Percentiles rank a stretch among this genome's conserved stretches.
Conservation (phyloP, 139 green algal species). For the Tetraselmis chui region DNA sequence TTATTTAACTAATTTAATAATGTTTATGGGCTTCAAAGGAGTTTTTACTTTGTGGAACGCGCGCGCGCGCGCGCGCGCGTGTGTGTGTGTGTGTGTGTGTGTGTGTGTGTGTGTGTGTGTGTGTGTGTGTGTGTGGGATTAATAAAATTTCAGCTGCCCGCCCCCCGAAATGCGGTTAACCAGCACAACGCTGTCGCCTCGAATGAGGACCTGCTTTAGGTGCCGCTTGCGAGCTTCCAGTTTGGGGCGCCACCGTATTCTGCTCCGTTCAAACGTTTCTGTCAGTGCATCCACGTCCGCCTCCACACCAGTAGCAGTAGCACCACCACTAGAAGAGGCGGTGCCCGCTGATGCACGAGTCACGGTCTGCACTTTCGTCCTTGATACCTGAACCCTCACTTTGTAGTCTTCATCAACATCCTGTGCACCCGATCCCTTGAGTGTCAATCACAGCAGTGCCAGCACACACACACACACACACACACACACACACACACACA, state of each 20-base stretch:
- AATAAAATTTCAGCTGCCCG: no score
- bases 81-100: no score
- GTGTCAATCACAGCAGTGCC: no score
- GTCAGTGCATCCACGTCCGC: not conserved
- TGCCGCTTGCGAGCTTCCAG: slow-evolving; percentile 49
- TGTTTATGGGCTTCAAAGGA: no score
- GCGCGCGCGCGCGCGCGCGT: no score
- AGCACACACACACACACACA: slow-evolving; percentile 12
- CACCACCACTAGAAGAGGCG: no score
- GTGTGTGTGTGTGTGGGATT: no score
- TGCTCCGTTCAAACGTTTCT: not conserved
- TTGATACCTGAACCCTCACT: slow-evolving; percentile 37
- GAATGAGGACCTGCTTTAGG: slow-evolving; percentile 57
- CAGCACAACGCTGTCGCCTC: slow-evolving; percentile 55
- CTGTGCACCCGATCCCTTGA: slow-evolving; percentile 55
- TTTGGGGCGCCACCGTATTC: slow-evolving; percentile 26
- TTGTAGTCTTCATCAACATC: slow-evolving; percentile 68
- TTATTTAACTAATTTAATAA: no score
- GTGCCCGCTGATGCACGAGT: not conserved
- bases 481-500: slow-evolving; percentile 2
- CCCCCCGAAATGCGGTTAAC: no score
- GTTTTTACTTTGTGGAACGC: no score
- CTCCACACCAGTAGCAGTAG: no score
- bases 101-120: no score
- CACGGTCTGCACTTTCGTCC: slow-evolving; percentile 6